Evolutionary conservation across 768 basidiomycete species (phyloP).

Genomic region (Lactarius indigo): DNA sequence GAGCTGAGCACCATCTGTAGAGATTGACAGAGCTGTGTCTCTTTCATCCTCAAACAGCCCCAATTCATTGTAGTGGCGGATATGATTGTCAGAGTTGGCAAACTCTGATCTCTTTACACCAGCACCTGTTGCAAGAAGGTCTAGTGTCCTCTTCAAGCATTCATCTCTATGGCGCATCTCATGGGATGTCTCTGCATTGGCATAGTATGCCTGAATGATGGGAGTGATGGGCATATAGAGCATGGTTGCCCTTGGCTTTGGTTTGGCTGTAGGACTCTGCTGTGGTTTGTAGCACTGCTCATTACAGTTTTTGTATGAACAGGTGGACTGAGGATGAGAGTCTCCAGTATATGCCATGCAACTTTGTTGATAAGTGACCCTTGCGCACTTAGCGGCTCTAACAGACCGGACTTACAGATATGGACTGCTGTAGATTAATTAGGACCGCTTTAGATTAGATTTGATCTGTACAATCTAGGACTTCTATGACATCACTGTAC

Average conservation of each 20-base stretch:
- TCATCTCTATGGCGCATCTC: neutral
- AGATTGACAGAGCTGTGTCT: slow-evolving; percentile 31
- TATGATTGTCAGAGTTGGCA: neutral
- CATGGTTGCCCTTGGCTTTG: neutral
- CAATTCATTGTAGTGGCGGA: neutral
- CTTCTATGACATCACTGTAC: no score
- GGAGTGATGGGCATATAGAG: neutral
- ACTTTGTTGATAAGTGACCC: no score
- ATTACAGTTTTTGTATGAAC: neutral
- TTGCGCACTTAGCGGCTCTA: no score
- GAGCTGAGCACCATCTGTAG: slow-evolving; percentile 32
- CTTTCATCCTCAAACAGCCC: slow-evolving; percentile 10
- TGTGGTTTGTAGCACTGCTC: neutral
- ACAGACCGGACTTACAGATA: no score
- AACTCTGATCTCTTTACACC: slow-evolving; percentile 1
- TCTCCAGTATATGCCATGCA: slow-evolving; percentile 3
- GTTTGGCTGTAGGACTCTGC: neutral
- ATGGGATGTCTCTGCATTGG: neutral
- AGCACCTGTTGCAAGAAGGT: neutral
- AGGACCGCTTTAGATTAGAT: no score
- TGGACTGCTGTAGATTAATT: no score
- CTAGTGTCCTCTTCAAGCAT: neutral
- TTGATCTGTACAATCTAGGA: no score
- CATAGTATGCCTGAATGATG: neutral
- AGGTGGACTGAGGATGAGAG: neutral